Conservation (phyloP, 257 asterid genomes). For the Solanum dulcamara region DNA sequence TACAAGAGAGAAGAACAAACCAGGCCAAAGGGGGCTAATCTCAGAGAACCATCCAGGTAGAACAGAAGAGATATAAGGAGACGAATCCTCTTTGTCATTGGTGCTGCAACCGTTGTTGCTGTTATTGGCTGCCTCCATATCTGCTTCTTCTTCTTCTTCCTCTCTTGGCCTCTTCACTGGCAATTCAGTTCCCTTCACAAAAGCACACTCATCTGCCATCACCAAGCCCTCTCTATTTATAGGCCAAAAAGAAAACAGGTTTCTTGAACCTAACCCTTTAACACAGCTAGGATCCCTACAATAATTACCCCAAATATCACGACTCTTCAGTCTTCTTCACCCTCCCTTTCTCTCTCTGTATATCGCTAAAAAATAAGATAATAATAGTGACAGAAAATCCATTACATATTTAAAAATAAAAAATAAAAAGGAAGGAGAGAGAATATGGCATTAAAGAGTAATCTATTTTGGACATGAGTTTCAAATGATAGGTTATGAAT, state of each 20-base stretch:
- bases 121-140: constrained; percentile 34
- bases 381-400: too few species aligned
- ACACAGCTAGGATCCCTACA: neutral
- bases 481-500: too few species aligned
- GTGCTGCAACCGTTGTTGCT: neutral
- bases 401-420: too few species aligned
- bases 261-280: neutral
- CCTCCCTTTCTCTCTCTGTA: too few species aligned
- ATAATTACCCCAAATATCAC: neutral
- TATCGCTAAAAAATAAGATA: too few species aligned
- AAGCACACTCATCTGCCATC: constrained; percentile 1
- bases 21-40: constrained; percentile 98
- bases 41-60: constrained; percentile 97
- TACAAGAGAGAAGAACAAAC: constrained; percentile 11
- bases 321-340: neutral
- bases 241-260: neutral
- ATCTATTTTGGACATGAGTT: too few species aligned
- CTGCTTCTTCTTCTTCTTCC: neutral
- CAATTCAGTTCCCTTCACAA: neutral
- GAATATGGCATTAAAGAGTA: too few species aligned
- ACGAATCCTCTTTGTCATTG: constrained; percentile 8
- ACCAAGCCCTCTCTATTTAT: neutral
- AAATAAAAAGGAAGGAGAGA: too few species aligned
- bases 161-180: constrained; percentile 6
- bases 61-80: constrained; percentile 41